Percentiles rank a stretch among this genome's conserved stretches.
Conservation (phyloP, 352 stramenopile genomes). For the Phytophthora crassamura region DNA sequence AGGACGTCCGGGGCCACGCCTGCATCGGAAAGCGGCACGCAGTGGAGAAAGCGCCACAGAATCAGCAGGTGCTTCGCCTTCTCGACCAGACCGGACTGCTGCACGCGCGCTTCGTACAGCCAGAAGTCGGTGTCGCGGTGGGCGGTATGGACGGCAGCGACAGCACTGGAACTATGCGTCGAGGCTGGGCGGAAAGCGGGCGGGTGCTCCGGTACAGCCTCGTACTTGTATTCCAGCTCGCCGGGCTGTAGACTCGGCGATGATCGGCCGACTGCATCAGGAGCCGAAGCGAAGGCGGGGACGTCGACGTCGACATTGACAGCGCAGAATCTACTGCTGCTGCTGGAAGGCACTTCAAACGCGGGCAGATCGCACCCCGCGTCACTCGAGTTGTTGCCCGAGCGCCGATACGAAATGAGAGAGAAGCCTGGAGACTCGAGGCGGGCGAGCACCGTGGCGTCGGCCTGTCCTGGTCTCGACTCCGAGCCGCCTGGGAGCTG, state of each 20-base stretch:
- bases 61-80: conserved; percentile 29
- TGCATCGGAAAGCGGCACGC: conserved; percentile 11
- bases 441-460: conserved; percentile 38
- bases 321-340: conserved; percentile 9
- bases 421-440: conserved; percentile 45
- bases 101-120: not conserved
- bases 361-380: conserved; percentile 22
- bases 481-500: conserved; percentile 15
- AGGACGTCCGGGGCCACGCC: not conserved
- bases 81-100: conserved; percentile 13
- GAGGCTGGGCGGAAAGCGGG: no score
- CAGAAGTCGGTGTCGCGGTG: conserved; percentile 13
- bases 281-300: no score
- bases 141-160: no score
- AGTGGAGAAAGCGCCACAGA: conserved; percentile 24
- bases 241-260: not conserved
- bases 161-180: no score
- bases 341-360: conserved; percentile 5
- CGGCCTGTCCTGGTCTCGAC: conserved; percentile 5
- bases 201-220: no score
- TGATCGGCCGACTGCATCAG: not conserved
- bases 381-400: conserved; percentile 14
- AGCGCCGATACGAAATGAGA: conserved; percentile 47
- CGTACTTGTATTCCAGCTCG: no score
- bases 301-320: conserved; percentile 10